Evolutionary conservation across 139 green algal species (phyloP).

Genomic region (Astrephomene gubernaculifera): DNA sequence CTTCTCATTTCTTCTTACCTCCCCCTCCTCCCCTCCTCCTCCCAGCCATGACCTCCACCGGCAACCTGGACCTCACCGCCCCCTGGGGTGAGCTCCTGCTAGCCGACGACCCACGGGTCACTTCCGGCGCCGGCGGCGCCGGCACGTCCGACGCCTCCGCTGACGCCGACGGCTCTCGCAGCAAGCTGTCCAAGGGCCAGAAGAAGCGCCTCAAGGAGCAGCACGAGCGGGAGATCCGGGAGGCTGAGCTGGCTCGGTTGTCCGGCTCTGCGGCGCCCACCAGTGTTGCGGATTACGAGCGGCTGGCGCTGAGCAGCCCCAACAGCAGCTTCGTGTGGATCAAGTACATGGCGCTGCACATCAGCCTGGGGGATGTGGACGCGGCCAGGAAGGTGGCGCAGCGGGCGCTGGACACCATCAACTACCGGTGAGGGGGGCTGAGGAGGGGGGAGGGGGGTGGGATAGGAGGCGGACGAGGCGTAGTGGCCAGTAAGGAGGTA

Average conservation of each 20-base stretch:
- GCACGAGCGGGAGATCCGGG: conserved; percentile 69
- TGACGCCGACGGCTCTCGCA: conserved; percentile 27
- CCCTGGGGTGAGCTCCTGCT: conserved; percentile 52
- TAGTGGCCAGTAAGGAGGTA: background rate
- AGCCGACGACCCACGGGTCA: conserved; percentile 36
- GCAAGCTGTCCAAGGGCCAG: conserved; percentile 63
- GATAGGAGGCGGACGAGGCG: background rate
- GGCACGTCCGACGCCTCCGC: background rate
- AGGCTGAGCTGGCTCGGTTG: conserved; percentile 37
- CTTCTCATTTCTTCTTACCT: background rate
- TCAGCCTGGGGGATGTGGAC: conserved; percentile 84
- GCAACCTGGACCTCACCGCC: conserved; percentile 12
- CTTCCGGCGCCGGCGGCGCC: background rate
- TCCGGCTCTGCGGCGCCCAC: conserved; percentile 66
- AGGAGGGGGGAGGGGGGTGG: background rate
- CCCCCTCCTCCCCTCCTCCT: background rate
- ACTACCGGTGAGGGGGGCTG: conserved; percentile 66
- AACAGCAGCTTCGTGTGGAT: conserved; percentile 93
- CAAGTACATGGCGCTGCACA: conserved; percentile 94
- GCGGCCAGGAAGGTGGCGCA: conserved; percentile 83
- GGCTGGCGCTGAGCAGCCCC: conserved; percentile 80
- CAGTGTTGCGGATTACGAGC: conserved; percentile 86
- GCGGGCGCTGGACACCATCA: conserved; percentile 88
- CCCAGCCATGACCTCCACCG: conserved; percentile 14
- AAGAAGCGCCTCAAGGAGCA: conserved; percentile 71